phyloP scores from a whole-genome alignment of 1,284 basidiomycete species.

The Mrakiaceae sp. region DNA sequence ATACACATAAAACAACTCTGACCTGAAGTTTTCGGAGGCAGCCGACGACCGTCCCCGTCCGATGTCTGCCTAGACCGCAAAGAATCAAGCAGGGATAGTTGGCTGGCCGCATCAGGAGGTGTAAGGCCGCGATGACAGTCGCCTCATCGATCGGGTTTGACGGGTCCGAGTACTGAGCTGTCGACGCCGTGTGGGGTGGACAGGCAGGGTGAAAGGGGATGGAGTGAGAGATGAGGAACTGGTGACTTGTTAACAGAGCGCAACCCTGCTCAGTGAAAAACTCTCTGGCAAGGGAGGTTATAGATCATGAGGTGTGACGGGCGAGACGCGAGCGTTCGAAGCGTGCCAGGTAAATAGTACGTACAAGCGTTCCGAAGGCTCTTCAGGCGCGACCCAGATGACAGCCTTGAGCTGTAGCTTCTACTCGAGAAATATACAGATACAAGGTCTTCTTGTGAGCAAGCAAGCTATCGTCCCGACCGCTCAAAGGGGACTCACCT shows the following conservation, averaged over 20 bases:
- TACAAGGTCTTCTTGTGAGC: not conserved
- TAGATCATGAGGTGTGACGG: slow-evolving; percentile 15
- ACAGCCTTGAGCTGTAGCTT: slow-evolving; percentile 39
- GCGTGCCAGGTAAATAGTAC: slow-evolving; percentile 17
- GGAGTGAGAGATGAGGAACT: slow-evolving; percentile 32
- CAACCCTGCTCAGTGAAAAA: not conserved
- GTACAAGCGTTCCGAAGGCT: slow-evolving; percentile 40
- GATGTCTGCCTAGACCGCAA: slow-evolving; percentile 43
- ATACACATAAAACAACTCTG: not conserved
- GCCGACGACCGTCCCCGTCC: slow-evolving; percentile 42
- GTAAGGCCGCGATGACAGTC: slow-evolving; percentile 41
- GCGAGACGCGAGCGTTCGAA: not conserved
- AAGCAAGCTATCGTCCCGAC: not conserved
- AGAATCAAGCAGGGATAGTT: slow-evolving; percentile 42
- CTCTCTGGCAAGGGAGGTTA: slow-evolving; percentile 13
- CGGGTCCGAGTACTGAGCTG: slow-evolving; percentile 33
- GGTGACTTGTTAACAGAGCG: slow-evolving; percentile 28
- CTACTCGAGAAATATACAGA: not conserved
- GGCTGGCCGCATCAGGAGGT: slow-evolving; percentile 38
- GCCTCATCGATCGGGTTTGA: slow-evolving; percentile 31
- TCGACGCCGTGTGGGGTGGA: slow-evolving; percentile 29
- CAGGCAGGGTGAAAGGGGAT: slow-evolving; percentile 26
- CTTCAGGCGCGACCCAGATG: slow-evolving; percentile 45
- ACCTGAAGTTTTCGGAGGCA: slow-evolving; percentile 32
- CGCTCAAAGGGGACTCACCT: slow-evolving; percentile 17